Percentiles rank a stretch among this genome's conserved stretches.
phyloP scores from a whole-genome alignment of 108 stramenopile genomes.

The Skeletonema tropicum region DNA sequence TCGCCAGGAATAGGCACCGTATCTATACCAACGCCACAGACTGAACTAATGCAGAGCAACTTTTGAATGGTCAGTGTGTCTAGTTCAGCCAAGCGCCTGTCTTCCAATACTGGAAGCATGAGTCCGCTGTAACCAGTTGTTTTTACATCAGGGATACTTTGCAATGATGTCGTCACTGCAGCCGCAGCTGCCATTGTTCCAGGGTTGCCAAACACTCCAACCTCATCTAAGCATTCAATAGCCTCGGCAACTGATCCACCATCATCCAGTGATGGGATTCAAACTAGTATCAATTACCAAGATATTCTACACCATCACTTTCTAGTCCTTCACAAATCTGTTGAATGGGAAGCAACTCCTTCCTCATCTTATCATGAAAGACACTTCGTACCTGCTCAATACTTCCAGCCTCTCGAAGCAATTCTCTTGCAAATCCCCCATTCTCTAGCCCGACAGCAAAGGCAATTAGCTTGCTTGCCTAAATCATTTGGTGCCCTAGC shows the following conservation, averaged over 20 bases:
- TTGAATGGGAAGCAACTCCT: slow-evolving; percentile 64
- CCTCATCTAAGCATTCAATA: slow-evolving; percentile 76
- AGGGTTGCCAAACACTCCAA: slow-evolving; percentile 66
- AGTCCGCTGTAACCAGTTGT: slow-evolving; percentile 82
- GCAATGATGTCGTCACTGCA: slow-evolving; percentile 73
- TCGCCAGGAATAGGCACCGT: slow-evolving; percentile 83
- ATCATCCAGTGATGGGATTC: slow-evolving; percentile 82
- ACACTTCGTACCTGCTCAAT: slow-evolving; percentile 50
- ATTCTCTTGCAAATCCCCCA: slow-evolving; percentile 56
- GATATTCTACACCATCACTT: slow-evolving; percentile 33
- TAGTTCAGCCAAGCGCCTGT: slow-evolving; percentile 69
- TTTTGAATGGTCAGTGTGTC: slow-evolving; percentile 45
- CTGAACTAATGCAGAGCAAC: slow-evolving; percentile 71
- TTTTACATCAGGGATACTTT: slow-evolving; percentile 62
- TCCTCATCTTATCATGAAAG: slow-evolving; percentile 50
- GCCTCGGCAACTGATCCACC: slow-evolving; percentile 76
- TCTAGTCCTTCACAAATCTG: slow-evolving; percentile 41
- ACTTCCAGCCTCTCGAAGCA: slow-evolving; percentile 50
- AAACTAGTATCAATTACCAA: slow-evolving; percentile 84
- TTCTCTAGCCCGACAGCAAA: slow-evolving; percentile 89
- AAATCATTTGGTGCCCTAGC: slow-evolving; percentile 48
- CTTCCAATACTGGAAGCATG: slow-evolving; percentile 89
- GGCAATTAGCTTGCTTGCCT: slow-evolving; percentile 9
- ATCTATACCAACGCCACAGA: slow-evolving; percentile 89
- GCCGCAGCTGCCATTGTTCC: slow-evolving; percentile 79